Percentiles rank a stretch among this genome's conserved stretches.
These are phyloP conservation scores for Fusarium mexicanum DNA, from an alignment of 2,329 filamentous ascomycete genomes.

Conservation along the genomic window DNA sequence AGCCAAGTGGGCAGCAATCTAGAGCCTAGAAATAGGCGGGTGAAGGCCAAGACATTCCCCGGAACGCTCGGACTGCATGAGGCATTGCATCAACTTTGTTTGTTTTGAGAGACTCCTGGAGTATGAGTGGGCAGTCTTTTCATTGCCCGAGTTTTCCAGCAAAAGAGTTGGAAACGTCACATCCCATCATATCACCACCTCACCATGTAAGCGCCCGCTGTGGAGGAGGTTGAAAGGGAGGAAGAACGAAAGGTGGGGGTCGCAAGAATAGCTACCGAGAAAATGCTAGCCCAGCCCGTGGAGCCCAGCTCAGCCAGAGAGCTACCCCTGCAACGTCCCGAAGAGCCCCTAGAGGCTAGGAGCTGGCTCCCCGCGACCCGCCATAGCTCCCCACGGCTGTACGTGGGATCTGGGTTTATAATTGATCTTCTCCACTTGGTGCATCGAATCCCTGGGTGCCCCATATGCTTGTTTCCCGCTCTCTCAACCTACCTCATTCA, in stretches of 20 bases:
- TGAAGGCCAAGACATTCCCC: conserved; percentile 13
- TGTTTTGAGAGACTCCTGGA: neutral
- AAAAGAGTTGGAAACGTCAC: neutral
- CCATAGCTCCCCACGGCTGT: conserved; percentile 41
- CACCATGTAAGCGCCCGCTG: conserved; percentile 19
- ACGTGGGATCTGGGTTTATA: conserved; percentile 25
- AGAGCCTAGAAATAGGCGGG: conserved; percentile 25
- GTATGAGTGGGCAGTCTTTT: neutral
- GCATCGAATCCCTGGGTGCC: conserved; percentile 15
- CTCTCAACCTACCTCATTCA: neutral
- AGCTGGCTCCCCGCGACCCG: conserved; percentile 34
- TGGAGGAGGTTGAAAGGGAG: neutral
- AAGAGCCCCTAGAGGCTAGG: conserved; percentile 28
- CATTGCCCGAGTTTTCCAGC: neutral
- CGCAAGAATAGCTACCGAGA: conserved; percentile 35
- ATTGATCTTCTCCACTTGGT: conserved; percentile 34
- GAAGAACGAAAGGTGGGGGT: conserved; percentile 6
- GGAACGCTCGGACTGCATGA: conserved; percentile 25
- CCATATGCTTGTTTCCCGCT: conserved; percentile 16
- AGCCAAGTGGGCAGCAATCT: conserved; percentile 29
- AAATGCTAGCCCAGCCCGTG: neutral
- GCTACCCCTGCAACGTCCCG: conserved; percentile 40
- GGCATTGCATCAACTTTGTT: neutral
- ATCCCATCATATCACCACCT: neutral
- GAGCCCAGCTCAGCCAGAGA: neutral